phyloP scores from a whole-genome alignment of 805 yeast species.

The Wickerhamiella azyma region DNA sequence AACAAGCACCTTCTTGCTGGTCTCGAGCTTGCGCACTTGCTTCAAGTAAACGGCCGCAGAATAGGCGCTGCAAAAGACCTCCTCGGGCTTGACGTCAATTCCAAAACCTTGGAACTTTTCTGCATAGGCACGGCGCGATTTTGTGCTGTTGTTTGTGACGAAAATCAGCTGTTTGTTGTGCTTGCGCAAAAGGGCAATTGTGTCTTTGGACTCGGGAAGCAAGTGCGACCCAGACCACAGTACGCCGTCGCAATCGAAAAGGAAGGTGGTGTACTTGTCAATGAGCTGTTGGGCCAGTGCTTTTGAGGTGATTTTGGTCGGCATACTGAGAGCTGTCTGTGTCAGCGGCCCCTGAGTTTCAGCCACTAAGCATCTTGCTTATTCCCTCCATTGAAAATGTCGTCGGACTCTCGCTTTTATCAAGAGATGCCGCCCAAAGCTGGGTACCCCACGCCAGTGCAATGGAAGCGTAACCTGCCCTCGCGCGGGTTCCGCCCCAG shows the following conservation, averaged over 20 bases:
- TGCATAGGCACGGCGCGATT: conserved; percentile 66
- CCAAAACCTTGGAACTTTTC: conserved; percentile 57
- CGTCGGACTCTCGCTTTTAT: conserved; percentile 8
- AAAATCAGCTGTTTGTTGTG: conserved; percentile 59
- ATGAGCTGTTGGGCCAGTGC: conserved; percentile 34
- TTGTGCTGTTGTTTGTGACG: conserved; percentile 93
- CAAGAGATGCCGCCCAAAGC: conserved; percentile 83
- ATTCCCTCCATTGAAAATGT: background rate
- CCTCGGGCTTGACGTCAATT: conserved; percentile 35
- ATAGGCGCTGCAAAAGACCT: conserved; percentile 83
- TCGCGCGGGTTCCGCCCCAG: conserved; percentile 73
- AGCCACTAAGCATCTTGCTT: background rate
- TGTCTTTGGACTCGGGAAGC: conserved; percentile 67
- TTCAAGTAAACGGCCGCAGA: conserved; percentile 80
- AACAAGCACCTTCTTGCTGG: conserved; percentile 71
- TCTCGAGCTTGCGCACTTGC: conserved; percentile 60
- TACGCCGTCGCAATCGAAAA: conserved; percentile 97
- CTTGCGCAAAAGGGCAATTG: conserved; percentile 44
- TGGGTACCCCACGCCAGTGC: conserved; percentile 66
- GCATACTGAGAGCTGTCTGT: too few species aligned
- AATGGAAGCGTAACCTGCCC: conserved; percentile 81
- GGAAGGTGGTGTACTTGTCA: conserved; percentile 61
- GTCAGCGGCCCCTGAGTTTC: too few species aligned
- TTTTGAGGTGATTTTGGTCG: conserved; percentile 16
- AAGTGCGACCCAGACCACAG: conserved; percentile 81